phyloP scores from a whole-genome alignment of 331 rosid genomes.

The Rosa hybrid region DNA sequence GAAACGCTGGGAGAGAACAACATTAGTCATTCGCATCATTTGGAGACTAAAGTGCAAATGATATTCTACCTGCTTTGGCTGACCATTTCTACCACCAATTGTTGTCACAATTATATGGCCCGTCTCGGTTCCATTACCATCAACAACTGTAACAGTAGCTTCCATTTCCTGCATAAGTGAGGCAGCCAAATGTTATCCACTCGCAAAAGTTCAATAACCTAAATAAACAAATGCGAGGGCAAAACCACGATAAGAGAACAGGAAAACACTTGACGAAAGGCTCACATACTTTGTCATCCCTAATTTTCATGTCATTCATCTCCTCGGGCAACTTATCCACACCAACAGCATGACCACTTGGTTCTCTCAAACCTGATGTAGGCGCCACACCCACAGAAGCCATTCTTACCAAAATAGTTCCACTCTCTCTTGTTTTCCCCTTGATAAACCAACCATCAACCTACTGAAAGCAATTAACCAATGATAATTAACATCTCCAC shows the following conservation, averaged over 20 bases:
- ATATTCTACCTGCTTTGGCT: slow-evolving; percentile 78
- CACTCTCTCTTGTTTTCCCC: slow-evolving; percentile 24
- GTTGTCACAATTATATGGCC: slow-evolving; percentile 98
- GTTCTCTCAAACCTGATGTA: slow-evolving; percentile 62
- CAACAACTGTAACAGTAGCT: slow-evolving; percentile 50
- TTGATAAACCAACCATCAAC: slow-evolving; percentile 52
- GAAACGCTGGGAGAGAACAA: not conserved
- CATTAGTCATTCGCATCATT: not conserved
- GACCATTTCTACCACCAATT: slow-evolving; percentile 95
- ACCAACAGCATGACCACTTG: slow-evolving; percentile 61
- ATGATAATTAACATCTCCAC: slow-evolving; percentile 12
- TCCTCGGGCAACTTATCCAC: slow-evolving; percentile 92
- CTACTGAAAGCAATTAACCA: slow-evolving; percentile 39
- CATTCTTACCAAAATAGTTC: slow-evolving; percentile 41
- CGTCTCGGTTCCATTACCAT: slow-evolving; percentile 93
- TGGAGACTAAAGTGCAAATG: not conserved
- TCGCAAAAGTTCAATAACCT: slow-evolving; percentile 1
- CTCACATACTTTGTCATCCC: slow-evolving; percentile 81
- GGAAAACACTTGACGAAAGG: not conserved
- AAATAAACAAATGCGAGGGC: not conserved
- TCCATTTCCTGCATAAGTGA: slow-evolving; percentile 71
- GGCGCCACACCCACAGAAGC: slow-evolving; percentile 85
- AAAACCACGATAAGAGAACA: not conserved
- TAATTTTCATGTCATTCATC: slow-evolving; percentile 94
- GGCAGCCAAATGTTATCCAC: slow-evolving; percentile 19